Conservation (phyloP, 441 rosid genomes). For the Geranium incanum region DNA sequence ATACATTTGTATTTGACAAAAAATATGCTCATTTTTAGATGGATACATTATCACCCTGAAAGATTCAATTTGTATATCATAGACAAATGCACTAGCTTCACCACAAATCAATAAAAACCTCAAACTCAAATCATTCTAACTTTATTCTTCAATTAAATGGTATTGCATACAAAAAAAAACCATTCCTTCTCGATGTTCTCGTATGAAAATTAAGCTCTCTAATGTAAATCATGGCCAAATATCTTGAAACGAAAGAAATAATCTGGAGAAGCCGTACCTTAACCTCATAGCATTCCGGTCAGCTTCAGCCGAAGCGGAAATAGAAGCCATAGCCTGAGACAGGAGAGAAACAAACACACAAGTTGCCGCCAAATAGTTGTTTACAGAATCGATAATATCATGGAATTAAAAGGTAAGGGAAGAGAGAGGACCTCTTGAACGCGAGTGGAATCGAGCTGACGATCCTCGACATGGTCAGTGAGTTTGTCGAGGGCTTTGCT, state of each 20-base stretch:
- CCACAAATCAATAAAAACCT: background rate
- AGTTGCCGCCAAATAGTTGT: background rate
- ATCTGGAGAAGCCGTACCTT: slow-evolving; percentile 36
- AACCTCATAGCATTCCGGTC: slow-evolving; percentile 78
- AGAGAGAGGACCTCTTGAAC: slow-evolving; percentile 57
- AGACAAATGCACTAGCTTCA: background rate
- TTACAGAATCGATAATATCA: too few species aligned
- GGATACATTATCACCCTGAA: background rate
- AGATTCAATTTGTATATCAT: background rate
- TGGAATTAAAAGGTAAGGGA: background rate
- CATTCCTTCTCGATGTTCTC: background rate
- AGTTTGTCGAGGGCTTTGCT: slow-evolving; percentile 94
- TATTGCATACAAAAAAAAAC: background rate
- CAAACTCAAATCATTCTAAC: background rate
- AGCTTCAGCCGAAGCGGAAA: slow-evolving; percentile 75
- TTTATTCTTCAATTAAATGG: background rate
- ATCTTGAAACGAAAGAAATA: background rate
- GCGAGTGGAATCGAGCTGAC: slow-evolving; percentile 88
- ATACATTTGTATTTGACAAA: background rate
- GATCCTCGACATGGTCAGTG: slow-evolving; percentile 90
- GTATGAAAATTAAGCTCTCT: background rate
- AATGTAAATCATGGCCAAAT: background rate
- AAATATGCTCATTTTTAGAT: too few species aligned
- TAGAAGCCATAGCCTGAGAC: slow-evolving; percentile 90
- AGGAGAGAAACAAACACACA: background rate